Percentiles rank a stretch among this genome's conserved stretches.
Conservation (phyloP, 2,329 filamentous ascomycete genomes). For the Colletotrichum spinosum region DNA sequence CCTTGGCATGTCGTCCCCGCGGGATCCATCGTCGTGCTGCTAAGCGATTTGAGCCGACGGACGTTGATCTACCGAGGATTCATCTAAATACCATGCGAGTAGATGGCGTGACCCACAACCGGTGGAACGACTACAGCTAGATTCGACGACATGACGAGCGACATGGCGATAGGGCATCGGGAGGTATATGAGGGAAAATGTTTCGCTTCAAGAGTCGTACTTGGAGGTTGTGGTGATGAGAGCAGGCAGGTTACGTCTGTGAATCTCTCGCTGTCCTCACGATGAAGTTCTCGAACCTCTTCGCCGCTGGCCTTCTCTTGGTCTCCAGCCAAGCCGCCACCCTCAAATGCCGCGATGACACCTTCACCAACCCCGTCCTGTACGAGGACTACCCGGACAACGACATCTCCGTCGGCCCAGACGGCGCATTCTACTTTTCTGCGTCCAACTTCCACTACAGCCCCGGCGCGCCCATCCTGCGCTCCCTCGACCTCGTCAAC, state of each 20-base stretch:
- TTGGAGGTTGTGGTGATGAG: too few relatives aligned
- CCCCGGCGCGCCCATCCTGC: constrained; percentile 66
- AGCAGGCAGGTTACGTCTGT: neutral
- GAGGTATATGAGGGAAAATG: neutral
- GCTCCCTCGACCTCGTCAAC: constrained; percentile 66
- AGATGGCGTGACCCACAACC: constrained; percentile 6
- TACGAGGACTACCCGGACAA: constrained; percentile 67
- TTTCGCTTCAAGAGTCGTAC: neutral
- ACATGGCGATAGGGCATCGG: neutral
- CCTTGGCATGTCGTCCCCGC: constrained; percentile 16
- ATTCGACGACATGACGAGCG: neutral
- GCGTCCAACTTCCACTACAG: constrained; percentile 69
- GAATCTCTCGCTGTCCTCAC: too few relatives aligned
- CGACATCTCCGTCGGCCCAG: constrained; percentile 62
- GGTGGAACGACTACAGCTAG: neutral
- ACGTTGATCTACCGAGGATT: constrained; percentile 11
- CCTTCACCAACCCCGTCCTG: constrained; percentile 63
- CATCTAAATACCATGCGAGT: neutral
- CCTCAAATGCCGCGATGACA: constrained; percentile 26
- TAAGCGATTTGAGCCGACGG: constrained; percentile 15
- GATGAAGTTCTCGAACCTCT: neutral
- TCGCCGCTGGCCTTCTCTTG: neutral
- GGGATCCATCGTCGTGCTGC: neutral
- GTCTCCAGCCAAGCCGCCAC: neutral
- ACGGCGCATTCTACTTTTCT: constrained; percentile 65